A percentile compares a stretch with the other conserved stretches of the same genome.
Conservation (phyloP, 2,329 filamentous ascomycete genomes). For the Fusarium pseudonygamai region DNA sequence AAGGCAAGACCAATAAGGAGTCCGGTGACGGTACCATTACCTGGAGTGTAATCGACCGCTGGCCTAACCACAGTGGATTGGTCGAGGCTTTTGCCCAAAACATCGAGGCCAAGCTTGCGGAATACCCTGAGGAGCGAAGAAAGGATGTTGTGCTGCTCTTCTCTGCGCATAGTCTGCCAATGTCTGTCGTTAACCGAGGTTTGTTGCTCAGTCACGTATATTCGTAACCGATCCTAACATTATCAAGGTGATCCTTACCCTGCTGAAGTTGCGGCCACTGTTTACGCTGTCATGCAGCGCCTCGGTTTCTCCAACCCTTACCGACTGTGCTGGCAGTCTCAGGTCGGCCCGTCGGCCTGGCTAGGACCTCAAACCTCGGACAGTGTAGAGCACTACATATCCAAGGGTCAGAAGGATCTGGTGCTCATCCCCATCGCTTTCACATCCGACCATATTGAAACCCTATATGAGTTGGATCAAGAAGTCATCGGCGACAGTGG, state of each 20-base stretch:
- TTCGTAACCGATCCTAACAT: conserved; percentile 39
- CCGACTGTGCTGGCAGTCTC: conserved; percentile 96
- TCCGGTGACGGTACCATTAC: conserved; percentile 75
- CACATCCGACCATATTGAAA: conserved; percentile 99
- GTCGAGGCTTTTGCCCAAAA: conserved; percentile 93
- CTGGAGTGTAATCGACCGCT: conserved; percentile 98
- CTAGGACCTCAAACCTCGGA: conserved; percentile 91
- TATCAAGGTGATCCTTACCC: conserved; percentile 88
- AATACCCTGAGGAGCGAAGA: conserved; percentile 84
- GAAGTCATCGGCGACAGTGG: conserved; percentile 93
- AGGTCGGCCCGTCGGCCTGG: conserved; percentile 96
- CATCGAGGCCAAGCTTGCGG: conserved; percentile 84
- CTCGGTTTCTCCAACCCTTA: conserved; percentile 90
- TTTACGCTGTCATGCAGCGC: conserved; percentile 95
- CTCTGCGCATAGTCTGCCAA: conserved; percentile 94
- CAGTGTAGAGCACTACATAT: conserved; percentile 88
- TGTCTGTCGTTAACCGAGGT: conserved; percentile 96
- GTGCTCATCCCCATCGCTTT: conserved; percentile 95
- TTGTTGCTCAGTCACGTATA: conserved; percentile 18
- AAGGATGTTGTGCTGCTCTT: conserved; percentile 88
- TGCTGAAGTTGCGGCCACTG: conserved; percentile 93
- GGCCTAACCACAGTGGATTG: conserved; percentile 90
- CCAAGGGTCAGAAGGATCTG: conserved; percentile 90
- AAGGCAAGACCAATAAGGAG: conserved; percentile 73
- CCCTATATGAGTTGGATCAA: conserved; percentile 90